Conservation (phyloP, 768 basidiomycete genomes). For the Termitomyces sp. region DNA sequence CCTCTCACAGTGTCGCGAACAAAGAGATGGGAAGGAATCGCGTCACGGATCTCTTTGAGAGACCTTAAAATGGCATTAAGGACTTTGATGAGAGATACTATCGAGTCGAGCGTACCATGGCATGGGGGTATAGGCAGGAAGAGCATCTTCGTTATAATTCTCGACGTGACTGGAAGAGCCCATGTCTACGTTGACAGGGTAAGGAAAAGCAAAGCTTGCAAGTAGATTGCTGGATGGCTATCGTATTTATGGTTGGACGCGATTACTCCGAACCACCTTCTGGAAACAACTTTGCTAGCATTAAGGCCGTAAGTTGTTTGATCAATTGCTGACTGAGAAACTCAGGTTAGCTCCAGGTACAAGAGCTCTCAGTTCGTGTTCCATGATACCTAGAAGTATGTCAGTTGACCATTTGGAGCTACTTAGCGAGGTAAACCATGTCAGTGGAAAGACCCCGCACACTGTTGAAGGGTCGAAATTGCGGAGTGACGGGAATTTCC, state of each 20-base stretch:
- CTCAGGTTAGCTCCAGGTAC: conserved; percentile 11
- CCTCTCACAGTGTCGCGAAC: conserved; percentile 35
- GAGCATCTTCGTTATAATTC: conserved; percentile 32
- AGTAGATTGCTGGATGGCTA: not conserved
- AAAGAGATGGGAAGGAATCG: conserved; percentile 42
- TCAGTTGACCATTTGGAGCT: conserved; percentile 7
- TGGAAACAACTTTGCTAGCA: not conserved
- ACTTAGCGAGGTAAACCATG: not conserved
- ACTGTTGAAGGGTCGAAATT: not conserved
- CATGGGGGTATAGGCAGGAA: conserved; percentile 40
- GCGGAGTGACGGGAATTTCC: not conserved
- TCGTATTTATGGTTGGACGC: conserved; percentile 8
- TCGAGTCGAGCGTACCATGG: conserved; percentile 29
- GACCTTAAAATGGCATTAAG: conserved; percentile 24
- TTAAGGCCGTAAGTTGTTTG: not conserved
- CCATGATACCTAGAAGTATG: conserved; percentile 1
- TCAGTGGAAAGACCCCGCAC: conserved; percentile 2
- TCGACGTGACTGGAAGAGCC: conserved; percentile 8
- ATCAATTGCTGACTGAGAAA: conserved; percentile 5
- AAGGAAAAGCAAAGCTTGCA: conserved; percentile 3
- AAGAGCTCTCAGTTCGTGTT: not conserved
- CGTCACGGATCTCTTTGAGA: conserved; percentile 43
- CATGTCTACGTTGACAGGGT: conserved; percentile 10
- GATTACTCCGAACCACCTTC: conserved; percentile 7
- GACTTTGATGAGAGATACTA: not conserved